Conservation (phyloP, 2,329 filamentous ascomycete species). For the Paecilomyces sp. region DNA sequence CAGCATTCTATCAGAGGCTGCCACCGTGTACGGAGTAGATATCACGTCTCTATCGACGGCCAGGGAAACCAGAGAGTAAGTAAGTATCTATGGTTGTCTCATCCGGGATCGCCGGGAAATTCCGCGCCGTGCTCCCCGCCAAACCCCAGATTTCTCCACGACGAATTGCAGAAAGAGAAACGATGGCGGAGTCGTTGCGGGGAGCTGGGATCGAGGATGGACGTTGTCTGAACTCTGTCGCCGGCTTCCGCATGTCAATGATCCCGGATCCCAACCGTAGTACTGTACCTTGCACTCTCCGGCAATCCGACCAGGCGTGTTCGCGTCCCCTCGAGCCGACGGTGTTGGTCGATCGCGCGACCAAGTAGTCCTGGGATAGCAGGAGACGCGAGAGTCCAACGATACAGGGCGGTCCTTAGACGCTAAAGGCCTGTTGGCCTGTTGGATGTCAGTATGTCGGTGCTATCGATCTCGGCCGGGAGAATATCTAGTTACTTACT, state of each 20-base stretch:
- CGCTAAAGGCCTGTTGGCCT: neutral
- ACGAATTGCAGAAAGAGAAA: neutral
- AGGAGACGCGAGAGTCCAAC: neutral
- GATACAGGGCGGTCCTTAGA: neutral
- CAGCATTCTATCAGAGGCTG: no score
- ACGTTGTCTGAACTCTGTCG: neutral
- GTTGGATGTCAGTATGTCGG: neutral
- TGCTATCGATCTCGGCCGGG: no score
- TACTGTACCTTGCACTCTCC: neutral
- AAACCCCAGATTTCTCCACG: neutral
- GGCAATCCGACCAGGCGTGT: neutral
- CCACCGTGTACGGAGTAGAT: no score
- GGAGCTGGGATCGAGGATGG: neutral
- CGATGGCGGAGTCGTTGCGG: neutral
- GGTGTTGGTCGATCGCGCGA: neutral
- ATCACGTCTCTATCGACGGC: no score
- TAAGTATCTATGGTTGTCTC: neutral
- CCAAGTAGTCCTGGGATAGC: neutral
- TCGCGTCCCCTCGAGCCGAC: neutral
- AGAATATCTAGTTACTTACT: no score
- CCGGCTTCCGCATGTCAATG: neutral
- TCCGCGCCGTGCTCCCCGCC: neutral
- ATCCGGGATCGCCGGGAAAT: neutral
- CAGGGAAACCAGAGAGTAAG: neutral
- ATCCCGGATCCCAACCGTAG: neutral